Evolutionary conservation across 2,329 filamentous ascomycete genomes (phyloP).

Genomic region (Nigrospora osmanthi): DNA sequence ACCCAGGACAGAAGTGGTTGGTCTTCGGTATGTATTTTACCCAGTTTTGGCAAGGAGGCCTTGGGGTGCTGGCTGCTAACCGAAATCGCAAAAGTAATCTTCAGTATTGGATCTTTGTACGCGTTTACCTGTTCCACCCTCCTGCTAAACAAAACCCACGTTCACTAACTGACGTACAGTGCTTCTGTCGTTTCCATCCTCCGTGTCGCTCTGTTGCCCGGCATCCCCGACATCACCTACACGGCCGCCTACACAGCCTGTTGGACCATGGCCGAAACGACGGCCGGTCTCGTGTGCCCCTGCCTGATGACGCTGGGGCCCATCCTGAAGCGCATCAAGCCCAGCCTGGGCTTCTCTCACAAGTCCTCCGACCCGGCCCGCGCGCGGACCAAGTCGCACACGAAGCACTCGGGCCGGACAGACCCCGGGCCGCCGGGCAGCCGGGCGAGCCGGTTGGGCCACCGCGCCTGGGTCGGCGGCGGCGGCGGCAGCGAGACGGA

Average conservation of each 20-base stretch:
- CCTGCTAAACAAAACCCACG: neutral
- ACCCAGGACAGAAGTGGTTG: neutral
- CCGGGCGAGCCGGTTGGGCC: neutral
- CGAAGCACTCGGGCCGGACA: neutral
- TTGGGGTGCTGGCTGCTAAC: neutral
- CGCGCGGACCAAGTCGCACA: neutral
- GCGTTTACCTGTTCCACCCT: neutral
- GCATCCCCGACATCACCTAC: neutral
- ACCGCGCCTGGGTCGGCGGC: neutral
- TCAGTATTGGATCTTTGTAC: neutral
- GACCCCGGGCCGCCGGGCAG: neutral
- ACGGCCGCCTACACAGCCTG: neutral
- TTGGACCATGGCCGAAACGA: neutral
- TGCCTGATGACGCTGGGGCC: slow-evolving; percentile 1
- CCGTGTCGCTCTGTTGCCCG: neutral
- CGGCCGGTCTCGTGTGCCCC: neutral
- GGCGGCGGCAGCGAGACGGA: neutral
- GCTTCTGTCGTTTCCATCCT: neutral
- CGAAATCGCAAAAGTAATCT: neutral
- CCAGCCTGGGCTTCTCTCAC: neutral
- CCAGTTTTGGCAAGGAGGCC: neutral
- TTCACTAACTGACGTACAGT: neutral
- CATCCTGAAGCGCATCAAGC: neutral
- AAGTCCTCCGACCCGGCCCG: neutral
- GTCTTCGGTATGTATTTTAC: neutral